Evolutionary conservation across 1,139 yeast genomes (phyloP).

Genomic region (Tardiomyces digboiensis): DNA sequence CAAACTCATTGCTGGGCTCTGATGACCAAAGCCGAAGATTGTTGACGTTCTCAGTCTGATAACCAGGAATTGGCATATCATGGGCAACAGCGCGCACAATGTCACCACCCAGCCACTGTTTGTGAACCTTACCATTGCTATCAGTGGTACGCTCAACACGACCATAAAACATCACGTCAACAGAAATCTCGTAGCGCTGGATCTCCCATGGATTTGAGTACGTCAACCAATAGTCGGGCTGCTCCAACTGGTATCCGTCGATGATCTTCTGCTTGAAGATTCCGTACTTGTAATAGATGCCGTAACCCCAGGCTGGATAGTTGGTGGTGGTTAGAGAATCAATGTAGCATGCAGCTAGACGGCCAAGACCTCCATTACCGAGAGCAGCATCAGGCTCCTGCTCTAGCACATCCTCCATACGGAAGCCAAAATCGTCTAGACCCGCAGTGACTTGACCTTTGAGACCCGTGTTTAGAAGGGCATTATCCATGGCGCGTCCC

Average conservation of each 20-base stretch:
- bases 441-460: constrained; percentile 47
- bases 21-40: constrained; percentile 90
- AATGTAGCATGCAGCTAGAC: constrained; percentile 90
- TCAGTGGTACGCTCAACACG: constrained; percentile 55
- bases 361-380: constrained; percentile 94
- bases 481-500: constrained; percentile 96
- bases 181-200: constrained; percentile 75
- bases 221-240: constrained; percentile 91
- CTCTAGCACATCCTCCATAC: constrained; percentile 73
- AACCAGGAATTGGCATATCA: constrained; percentile 93
- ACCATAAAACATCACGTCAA: constrained; percentile 92
- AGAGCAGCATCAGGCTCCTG: constrained; percentile 92
- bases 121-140: constrained; percentile 41
- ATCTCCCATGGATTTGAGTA: constrained; percentile 92
- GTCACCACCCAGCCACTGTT: constrained; percentile 84
- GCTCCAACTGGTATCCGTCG: constrained; percentile 89
- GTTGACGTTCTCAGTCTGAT: constrained; percentile 73
- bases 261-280: constrained; percentile 85
- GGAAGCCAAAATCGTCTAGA: constrained; percentile 72
- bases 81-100: constrained; percentile 86
- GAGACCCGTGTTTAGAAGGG: constrained; percentile 65
- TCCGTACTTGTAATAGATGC: constrained; percentile 88
- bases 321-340: constrained; percentile 83
- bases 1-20: constrained; percentile 85
- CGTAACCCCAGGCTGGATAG: constrained; percentile 97